Evolutionary conservation across 2,329 filamentous ascomycete genomes (phyloP), one percentile per base, ranked within the genome.

Genomic region (Aspergillus alliaceus): DNA sequence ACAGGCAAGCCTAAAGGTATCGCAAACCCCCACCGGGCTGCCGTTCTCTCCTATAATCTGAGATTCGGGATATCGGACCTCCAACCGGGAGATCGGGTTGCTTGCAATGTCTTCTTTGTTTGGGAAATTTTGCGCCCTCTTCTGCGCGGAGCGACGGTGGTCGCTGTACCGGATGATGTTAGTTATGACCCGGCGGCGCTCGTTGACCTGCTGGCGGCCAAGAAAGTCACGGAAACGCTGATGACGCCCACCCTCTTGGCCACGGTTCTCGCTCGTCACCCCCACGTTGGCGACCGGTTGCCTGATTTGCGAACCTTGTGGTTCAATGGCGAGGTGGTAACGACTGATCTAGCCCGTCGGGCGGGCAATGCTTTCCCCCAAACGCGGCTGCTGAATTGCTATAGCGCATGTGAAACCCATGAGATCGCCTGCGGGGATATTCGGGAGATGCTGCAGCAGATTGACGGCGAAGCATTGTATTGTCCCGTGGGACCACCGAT

Each of bases 71-170:
- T 93, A 49, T 88, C 86, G 62, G 87, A 93, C 69, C 77, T 91
- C 2, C 75, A 82, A 18, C 87, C 86, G 0, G 89, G 89, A 15
- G 90, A 92, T 64, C 84, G 90, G 6, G 89, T 93, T 11, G 90
- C 90, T n/a, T 93, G 90, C 76, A 93, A 93, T 78, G 90, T 93
- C 58, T 93, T 93, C 73, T 93, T 93, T 69, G 82, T 93, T 47
- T 93, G 90, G 90, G 90, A 93, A 71, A 92, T 93, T 56, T 73
- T 93, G 54, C 87, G 90, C 5, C 90, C 90, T 8, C 78, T 93
- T 44, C 71, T 93, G 54, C 84, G 90, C 54, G 90, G 90, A 64
- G 90, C 89, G 2, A 91, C 90, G 0, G 88, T 90, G 4, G 83
- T 92, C 22, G 84, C 87, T 3, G 85, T 93, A 15, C 88, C 90